A percentile compares a stretch with the other conserved stretches of the same genome.
Conservation (phyloP, 192 early-diverging fungal species). For the Podila minutissima region DNA sequence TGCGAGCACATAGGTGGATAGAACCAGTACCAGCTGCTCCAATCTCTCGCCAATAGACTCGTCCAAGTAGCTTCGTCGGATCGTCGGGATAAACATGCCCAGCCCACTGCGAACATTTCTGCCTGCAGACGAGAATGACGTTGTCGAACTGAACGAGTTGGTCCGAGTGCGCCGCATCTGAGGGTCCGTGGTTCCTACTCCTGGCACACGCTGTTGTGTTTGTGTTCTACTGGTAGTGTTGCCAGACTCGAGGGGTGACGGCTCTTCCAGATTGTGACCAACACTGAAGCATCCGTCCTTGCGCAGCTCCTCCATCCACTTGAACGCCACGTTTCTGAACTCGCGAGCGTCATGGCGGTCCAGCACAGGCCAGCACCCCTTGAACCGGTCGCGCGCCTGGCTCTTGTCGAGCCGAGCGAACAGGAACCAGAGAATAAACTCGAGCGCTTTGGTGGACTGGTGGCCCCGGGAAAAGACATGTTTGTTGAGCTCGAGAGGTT, state of each 20-base stretch:
- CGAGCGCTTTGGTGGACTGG: slow-evolving; percentile 64
- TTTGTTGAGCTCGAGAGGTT: slow-evolving; percentile 54
- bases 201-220: neutral
- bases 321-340: slow-evolving; percentile 64
- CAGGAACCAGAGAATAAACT: slow-evolving; percentile 66
- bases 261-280: slow-evolving; percentile 1
- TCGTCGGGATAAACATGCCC: slow-evolving; percentile 34
- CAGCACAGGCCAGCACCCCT: slow-evolving; percentile 64
- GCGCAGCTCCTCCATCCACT: slow-evolving; percentile 68
- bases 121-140: neutral
- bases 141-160: neutral
- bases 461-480: slow-evolving; percentile 63
- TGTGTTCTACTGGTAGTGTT: neutral
- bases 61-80: slow-evolving; percentile 41
- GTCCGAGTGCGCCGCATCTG: neutral
- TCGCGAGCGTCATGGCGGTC: slow-evolving; percentile 64
- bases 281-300: slow-evolving; percentile 50
- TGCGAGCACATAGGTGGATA: slow-evolving; percentile 34
- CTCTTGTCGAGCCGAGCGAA: slow-evolving; percentile 52
- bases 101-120: slow-evolving; percentile 13
- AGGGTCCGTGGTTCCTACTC: neutral
- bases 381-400: slow-evolving; percentile 56
- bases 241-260: neutral
- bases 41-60: slow-evolving; percentile 42
- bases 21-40: slow-evolving; percentile 35